Evolutionary conservation across 2,329 filamentous ascomycete genomes (phyloP).

Genomic region (Phialophora tarda): DNA sequence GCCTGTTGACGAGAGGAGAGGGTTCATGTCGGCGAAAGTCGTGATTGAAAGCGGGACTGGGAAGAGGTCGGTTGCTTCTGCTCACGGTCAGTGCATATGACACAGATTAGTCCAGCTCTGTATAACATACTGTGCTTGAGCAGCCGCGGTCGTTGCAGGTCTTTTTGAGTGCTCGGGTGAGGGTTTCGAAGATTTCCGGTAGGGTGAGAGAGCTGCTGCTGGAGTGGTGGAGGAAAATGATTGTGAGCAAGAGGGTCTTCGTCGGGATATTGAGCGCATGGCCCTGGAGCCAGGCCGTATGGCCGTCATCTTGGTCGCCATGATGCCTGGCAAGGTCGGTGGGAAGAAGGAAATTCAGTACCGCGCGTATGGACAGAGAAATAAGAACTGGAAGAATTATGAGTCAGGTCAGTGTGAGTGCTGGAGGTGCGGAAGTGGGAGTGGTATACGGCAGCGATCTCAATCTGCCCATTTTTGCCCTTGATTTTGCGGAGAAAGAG

Average conservation of each 20-base stretch:
- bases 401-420: constrained; percentile 18
- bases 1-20: constrained; percentile 68
- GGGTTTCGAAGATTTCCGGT: constrained; percentile 49
- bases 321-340: constrained; percentile 21
- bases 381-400: constrained; percentile 20
- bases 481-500: constrained; percentile 22
- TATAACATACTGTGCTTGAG: constrained; percentile 59
- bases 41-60: constrained; percentile 66
- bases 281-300: constrained; percentile 56
- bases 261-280: constrained; percentile 53
- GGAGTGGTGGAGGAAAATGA: constrained; percentile 54
- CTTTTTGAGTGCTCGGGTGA: constrained; percentile 47
- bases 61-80: constrained; percentile 64
- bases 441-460: constrained; percentile 17
- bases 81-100: constrained; percentile 31
- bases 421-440: constrained; percentile 10
- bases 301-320: constrained; percentile 54
- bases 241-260: constrained; percentile 49
- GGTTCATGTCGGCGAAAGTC: constrained; percentile 65
- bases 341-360: neutral
- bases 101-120: constrained; percentile 12
- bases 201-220: constrained; percentile 52
- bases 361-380: neutral
- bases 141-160: constrained; percentile 55
- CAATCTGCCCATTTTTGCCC: constrained; percentile 20